Evolutionary conservation across 345 rosid genomes (phyloP).

Genomic region (Populus euphratica): DNA sequence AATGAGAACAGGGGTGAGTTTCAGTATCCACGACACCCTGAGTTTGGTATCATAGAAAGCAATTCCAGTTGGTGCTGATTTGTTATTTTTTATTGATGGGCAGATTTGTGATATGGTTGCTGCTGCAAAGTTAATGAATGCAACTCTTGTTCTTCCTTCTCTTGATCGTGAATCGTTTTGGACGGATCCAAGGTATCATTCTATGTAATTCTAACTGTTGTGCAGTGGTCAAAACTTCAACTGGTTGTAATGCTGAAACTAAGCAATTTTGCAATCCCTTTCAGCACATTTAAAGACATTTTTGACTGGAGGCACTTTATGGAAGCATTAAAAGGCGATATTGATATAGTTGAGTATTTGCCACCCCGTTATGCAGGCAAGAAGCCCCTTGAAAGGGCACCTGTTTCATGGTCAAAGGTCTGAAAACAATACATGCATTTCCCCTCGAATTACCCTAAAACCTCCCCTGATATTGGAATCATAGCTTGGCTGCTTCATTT

Average conservation of each 20-base stretch:
- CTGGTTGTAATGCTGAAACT: neutral
- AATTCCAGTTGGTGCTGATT: neutral
- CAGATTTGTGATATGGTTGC: slow-evolving; percentile 99
- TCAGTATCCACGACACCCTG: neutral
- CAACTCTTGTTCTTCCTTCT: slow-evolving; percentile 89
- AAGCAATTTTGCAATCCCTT: neutral
- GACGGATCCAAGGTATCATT: slow-evolving; percentile 90
- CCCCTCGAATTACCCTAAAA: neutral
- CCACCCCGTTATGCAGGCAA: slow-evolving; percentile 46
- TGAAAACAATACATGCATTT: slow-evolving; percentile 7
- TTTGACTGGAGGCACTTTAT: slow-evolving; percentile 96
- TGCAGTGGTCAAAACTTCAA: too few relatives aligned
- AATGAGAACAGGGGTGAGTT: slow-evolving; percentile 98
- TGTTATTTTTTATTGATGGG: neutral
- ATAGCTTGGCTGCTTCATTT: slow-evolving; percentile 13
- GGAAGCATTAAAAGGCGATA: slow-evolving; percentile 60
- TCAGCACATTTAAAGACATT: slow-evolving; percentile 90
- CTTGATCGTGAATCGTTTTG: slow-evolving; percentile 97
- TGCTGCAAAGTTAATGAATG: slow-evolving; percentile 90
- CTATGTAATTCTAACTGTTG: neutral
- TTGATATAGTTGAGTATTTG: slow-evolving; percentile 76
- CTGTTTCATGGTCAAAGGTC: slow-evolving; percentile 99
- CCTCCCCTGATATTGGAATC: neutral
- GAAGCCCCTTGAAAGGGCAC: slow-evolving; percentile 77
- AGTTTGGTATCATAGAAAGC: neutral